A percentile compares a stretch with the other conserved stretches of the same genome.
These are phyloP conservation scores for Panicum virgatum DNA, from an alignment of 202 grass and related monocot species.

Conservation along the genomic window DNA sequence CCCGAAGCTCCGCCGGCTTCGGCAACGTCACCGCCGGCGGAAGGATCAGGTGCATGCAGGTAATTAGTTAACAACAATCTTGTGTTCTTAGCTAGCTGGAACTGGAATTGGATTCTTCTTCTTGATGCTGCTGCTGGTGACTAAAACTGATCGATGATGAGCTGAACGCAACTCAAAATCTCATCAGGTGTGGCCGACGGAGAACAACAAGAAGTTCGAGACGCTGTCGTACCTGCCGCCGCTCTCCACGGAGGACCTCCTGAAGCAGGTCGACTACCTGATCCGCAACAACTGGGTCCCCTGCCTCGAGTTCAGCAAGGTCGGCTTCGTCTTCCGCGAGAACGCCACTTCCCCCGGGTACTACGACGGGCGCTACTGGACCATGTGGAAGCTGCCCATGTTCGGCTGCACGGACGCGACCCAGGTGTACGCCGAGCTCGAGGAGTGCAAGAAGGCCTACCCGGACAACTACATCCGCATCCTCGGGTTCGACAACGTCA, in stretches of 20 bases:
- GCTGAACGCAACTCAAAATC: no score
- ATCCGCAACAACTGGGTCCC: slow-evolving; percentile 62
- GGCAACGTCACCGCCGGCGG: slow-evolving; percentile 35
- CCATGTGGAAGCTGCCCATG: slow-evolving; percentile 85
- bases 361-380: slow-evolving; percentile 75
- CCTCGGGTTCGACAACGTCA: slow-evolving; percentile 62
- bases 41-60: slow-evolving; percentile 54
- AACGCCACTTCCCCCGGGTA: slow-evolving; percentile 38
- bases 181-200: slow-evolving; percentile 51
- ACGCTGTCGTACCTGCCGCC: slow-evolving; percentile 71
- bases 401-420: slow-evolving; percentile 60
- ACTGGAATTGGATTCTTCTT: no score
- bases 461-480: slow-evolving; percentile 50
- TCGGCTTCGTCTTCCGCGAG: slow-evolving; percentile 56
- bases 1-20: slow-evolving; percentile 3
- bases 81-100: no score
- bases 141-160: no score
- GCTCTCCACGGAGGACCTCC: slow-evolving; percentile 34
- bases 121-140: no score
- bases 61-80: no score
- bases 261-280: slow-evolving; percentile 82
- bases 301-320: slow-evolving; percentile 71
- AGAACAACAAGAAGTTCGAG: slow-evolving; percentile 70
- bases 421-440: slow-evolving; percentile 54
- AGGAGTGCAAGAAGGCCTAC: slow-evolving; percentile 52